Evolutionary conservation across 2,329 filamentous ascomycete species (phyloP), one percentile per base, ranked within the genome.

Genomic region (Calonectria hawksworthii): DNA sequence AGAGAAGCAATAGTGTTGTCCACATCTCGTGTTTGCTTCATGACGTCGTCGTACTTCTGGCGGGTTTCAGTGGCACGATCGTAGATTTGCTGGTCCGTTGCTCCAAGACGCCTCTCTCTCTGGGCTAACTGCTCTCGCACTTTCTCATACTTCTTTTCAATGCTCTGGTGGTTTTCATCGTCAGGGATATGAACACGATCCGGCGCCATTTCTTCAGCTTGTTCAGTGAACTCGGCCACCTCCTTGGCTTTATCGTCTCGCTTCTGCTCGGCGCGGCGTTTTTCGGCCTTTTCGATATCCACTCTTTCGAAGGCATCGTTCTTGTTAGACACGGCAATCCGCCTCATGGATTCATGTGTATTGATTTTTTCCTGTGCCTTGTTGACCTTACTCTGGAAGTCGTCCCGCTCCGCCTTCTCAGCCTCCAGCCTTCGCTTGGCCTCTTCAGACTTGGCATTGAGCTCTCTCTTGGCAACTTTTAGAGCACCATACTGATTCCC

Each of bases 81-180:
- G 68, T 90, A 89, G 64, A 95, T 93, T 79, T 95, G 86, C 75
- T 93, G 87, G 68, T 94, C 92, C 26, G 90, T 88, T 67, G 90
- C 93, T 30, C 94, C 94, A 59, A 92, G 85, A 79, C 89, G 87
- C 66, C 86, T 85, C 72, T 91, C 89, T 69, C 91, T 89, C 74
- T 88, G 88, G 23, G 87, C 83, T n/a, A 95, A 85, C 80, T 94
- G 92, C 56, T 88, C 87, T 38, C 85, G 83, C 18, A 96, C 85
- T 47, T 88, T 89, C 1, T 89, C 79, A 73, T 90, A 90, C 81
- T 91, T 90, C 69, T 84, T 86, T 76, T 89, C 87, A 26, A 93
- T 87, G 70, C 88, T 92, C 16, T 85, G 82, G 52, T 89, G 83
- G 0, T 92, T 95, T 81, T 95, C 93, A 7, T 90, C 91, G 68